Base-by-base conservation (phyloP, 805 yeast genomes). In the Clavispora santaluciae region DNA sequence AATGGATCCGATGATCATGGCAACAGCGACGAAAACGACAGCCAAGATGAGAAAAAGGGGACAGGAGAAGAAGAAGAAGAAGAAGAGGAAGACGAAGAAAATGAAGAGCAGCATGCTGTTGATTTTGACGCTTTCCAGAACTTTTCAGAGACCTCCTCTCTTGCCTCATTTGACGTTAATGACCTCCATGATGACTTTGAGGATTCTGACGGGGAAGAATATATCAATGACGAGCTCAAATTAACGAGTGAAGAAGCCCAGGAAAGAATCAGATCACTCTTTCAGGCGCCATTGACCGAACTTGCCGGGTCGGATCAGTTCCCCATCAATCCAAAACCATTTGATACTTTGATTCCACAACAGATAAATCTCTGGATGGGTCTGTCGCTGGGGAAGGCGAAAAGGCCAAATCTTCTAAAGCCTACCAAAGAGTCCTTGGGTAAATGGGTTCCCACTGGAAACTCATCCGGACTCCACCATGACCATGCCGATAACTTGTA, bases 311-410 rank as follows among this genome's bases (percentile, higher is more conserved):
- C 44, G 9, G 35, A 33, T 20, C 43, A 50, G 4, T 55, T 72
- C 28, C 78, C 78, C 4, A 47, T 75, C 13, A 54, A 56, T 11
- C 82, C 79, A 0, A 47, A 44, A 0, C 56, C 72, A n/a, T 57
- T 79, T 41, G 50, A 59, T 7, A 56, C 51, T 2, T 56, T 82
- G 10, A 58, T 75, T 1, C 79, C 89, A 1, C 90, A 84, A 56
- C 90, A 84, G 54, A 78, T 84, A 24, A 84, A 84, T 53, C 59
- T 84, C 6, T 84, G 91, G 91, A 70, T 82, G 63, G 90, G 90
- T 1, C 59, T 68, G 2, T 55, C 69, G 3, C 38, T 34, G 30
- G 46, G 28, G 18, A 23, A 44, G 21, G 17, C 26, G 17, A 33
- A 53, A 15, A 35, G 33, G 35, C 42, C 50, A 9, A 53, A 51